Conservation (phyloP, 768 basidiomycete species). For the Panaeolus cyanescens region DNA sequence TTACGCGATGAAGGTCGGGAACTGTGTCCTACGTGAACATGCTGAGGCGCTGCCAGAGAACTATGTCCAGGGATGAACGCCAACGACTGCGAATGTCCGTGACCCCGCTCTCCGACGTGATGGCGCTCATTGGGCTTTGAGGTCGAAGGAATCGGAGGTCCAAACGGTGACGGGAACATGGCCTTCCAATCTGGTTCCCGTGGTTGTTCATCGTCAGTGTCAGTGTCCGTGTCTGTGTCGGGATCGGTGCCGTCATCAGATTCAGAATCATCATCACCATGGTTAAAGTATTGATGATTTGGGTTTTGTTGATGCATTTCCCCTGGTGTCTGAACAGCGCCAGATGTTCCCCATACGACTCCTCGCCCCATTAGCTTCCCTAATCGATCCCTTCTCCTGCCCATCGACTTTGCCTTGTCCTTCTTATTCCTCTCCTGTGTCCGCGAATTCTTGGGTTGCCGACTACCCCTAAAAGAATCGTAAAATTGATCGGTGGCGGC, state of each 20-base stretch:
- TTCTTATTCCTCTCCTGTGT: conserved; percentile 17
- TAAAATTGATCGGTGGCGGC: conserved; percentile 5
- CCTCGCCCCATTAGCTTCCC: conserved; percentile 3
- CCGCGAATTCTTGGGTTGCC: conserved; percentile 1
- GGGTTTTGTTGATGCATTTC: too few species aligned
- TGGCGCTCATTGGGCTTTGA: neutral
- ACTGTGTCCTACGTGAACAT: neutral
- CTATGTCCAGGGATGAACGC: neutral
- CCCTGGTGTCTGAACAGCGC: neutral
- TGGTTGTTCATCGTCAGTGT: neutral
- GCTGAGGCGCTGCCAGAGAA: conserved; percentile 1
- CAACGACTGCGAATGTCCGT: neutral
- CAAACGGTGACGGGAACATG: neutral
- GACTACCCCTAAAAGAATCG: neutral
- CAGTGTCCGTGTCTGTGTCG: neutral
- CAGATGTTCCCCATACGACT: conserved; percentile 3
- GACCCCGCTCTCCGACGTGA: neutral
- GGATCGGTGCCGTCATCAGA: conserved; percentile 1
- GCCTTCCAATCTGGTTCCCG: neutral
- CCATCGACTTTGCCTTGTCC: conserved; percentile 10
- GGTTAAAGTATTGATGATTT: neutral
- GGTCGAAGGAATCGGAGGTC: neutral
- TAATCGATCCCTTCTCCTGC: conserved; percentile 14
- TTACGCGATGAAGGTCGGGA: conserved; percentile 3
- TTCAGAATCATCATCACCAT: neutral